Evolutionary conservation across 495 filamentous ascomycete genomes (phyloP).

Genomic region (Aspergillus heteromorphus): DNA sequence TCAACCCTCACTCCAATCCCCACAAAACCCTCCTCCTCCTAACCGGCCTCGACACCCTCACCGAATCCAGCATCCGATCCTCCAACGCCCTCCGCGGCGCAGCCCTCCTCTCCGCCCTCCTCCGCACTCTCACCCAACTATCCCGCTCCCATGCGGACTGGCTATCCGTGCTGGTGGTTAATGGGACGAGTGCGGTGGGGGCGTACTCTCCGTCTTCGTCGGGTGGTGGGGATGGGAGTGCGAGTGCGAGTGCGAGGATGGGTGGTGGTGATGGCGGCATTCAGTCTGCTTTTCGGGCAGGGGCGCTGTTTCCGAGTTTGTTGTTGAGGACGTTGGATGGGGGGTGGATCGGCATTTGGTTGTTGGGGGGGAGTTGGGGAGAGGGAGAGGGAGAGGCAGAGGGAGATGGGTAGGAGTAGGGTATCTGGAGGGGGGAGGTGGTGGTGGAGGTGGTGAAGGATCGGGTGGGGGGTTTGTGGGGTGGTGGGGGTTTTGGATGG

Average conservation of each 20-base stretch:
- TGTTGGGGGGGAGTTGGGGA: slow-evolving; percentile 23
- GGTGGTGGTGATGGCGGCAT: slow-evolving; percentile 8
- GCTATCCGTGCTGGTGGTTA: slow-evolving; percentile 36
- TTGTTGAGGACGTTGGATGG: slow-evolving; percentile 37
- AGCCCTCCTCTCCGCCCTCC: slow-evolving; percentile 27
- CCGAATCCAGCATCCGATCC: slow-evolving; percentile 34
- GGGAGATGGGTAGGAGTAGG: too few relatives aligned
- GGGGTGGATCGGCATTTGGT: slow-evolving; percentile 40
- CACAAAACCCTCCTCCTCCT: slow-evolving; percentile 28
- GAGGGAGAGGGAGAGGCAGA: slow-evolving; percentile 23
- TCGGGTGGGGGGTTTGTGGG: slow-evolving; percentile 21
- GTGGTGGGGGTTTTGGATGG: slow-evolving; percentile 26
- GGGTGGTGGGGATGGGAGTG: too few relatives aligned
- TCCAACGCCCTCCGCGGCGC: slow-evolving; percentile 38
- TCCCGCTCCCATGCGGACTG: slow-evolving; percentile 22
- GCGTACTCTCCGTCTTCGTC: too few relatives aligned
- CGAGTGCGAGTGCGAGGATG: too few relatives aligned
- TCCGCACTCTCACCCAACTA: slow-evolving; percentile 32
- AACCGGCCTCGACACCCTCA: slow-evolving; percentile 35
- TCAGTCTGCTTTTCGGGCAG: slow-evolving; percentile 29
- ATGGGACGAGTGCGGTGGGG: slow-evolving; percentile 35
- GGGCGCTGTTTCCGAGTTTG: slow-evolving; percentile 29
- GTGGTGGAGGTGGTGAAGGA: slow-evolving; percentile 43
- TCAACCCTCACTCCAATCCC: too few relatives aligned
- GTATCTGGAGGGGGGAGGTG: not conserved